A percentile compares a stretch with the other conserved stretches of the same genome.
phyloP scores from a whole-genome alignment of 371 early-diverging fungal genomes.

The Zychaea mexicana region DNA sequence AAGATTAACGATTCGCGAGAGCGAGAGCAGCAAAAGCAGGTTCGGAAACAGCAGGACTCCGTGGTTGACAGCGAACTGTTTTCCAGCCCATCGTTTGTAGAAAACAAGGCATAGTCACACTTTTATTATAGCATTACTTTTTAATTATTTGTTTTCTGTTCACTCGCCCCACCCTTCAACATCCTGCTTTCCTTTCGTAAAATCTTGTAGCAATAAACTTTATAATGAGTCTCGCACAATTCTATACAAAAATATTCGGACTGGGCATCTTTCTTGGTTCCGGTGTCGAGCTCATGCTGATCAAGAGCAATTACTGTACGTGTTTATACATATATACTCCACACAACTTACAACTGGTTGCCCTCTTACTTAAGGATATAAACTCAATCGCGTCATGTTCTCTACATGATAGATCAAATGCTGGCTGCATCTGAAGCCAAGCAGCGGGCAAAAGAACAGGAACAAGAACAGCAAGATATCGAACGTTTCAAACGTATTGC shows the following conservation, averaged over 20 bases:
- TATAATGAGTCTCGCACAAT: conserved; percentile 19
- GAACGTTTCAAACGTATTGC: conserved; percentile 33
- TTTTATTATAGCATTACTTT: not conserved
- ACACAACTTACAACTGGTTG: not conserved
- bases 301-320: conserved; percentile 54
- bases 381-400: not conserved
- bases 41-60: not conserved
- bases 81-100: not conserved
- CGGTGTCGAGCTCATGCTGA: conserved; percentile 42
- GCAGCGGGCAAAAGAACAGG: conserved; percentile 30
- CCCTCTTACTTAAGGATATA: not conserved
- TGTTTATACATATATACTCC: not conserved
- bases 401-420: conserved; percentile 53
- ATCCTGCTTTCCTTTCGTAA: not conserved
- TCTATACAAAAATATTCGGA: conserved; percentile 48
- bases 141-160: not conserved
- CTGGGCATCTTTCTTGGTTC: conserved; percentile 35
- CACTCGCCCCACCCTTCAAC: not conserved
- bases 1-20: conserved; percentile 21
- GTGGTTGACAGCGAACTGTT: not conserved
- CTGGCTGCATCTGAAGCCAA: conserved; percentile 54
- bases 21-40: conserved; percentile 2
- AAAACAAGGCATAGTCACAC: conserved; percentile 10
- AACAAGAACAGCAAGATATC: conserved; percentile 38
- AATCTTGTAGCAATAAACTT: not conserved